A percentile compares a stretch with the other conserved stretches of the same genome.
Conservation (phyloP, 495 filamentous ascomycete species). For the Talaromyces nanjingensis region DNA sequence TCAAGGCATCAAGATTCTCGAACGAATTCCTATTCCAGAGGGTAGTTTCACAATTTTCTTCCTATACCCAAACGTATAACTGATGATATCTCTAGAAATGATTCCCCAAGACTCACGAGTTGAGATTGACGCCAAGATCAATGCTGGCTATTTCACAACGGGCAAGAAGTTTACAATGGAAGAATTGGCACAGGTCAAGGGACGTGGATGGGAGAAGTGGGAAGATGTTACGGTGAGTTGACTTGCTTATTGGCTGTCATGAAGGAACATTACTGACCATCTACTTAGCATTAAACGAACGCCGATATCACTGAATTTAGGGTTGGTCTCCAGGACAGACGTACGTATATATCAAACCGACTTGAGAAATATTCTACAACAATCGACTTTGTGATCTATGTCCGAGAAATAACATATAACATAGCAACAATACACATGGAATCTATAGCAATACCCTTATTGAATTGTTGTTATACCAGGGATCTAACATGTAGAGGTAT, state of each 20-base stretch:
- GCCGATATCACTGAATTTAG: neutral
- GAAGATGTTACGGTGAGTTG: constrained; percentile 36
- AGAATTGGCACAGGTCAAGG: constrained; percentile 77
- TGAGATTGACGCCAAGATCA: constrained; percentile 98
- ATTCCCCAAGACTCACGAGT: constrained; percentile 94
- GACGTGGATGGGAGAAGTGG: constrained; percentile 86
- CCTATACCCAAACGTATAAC: neutral
- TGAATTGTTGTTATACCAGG: neutral
- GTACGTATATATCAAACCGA: neutral
- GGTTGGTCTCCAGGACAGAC: neutral
- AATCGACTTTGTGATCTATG: neutral
- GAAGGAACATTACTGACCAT: neutral
- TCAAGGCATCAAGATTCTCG: constrained; percentile 89
- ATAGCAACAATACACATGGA: neutral
- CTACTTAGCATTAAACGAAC: neutral
- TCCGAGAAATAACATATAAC: neutral
- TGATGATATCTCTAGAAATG: constrained; percentile 42
- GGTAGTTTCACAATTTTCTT: neutral
- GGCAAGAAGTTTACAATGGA: constrained; percentile 84
- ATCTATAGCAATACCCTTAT: neutral
- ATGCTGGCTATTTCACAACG: constrained; percentile 92
- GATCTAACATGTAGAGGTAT: neutral
- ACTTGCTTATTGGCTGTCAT: neutral
- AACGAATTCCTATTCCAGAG: constrained; percentile 90
- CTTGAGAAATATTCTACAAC: neutral